Evolutionary conservation across 495 filamentous ascomycete genomes (phyloP).

Genomic region (Penicillium egyptiacum): DNA sequence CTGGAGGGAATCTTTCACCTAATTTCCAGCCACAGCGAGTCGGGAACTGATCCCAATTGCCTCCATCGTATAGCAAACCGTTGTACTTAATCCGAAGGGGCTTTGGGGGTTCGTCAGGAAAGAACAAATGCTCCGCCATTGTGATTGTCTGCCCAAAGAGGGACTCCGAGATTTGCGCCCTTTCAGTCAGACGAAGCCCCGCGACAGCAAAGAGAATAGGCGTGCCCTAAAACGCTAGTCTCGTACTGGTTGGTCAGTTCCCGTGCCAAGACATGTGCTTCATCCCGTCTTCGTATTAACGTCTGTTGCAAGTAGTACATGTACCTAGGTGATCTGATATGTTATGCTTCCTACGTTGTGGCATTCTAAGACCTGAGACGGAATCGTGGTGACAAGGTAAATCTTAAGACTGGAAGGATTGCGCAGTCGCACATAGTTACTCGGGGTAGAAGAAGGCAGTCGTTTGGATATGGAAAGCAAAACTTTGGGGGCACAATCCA

Average conservation of each 20-base stretch:
- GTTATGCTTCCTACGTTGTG: not conserved
- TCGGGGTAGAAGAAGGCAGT: not conserved
- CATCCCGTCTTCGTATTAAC: not conserved
- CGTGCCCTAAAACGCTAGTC: not conserved
- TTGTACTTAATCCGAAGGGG: not conserved
- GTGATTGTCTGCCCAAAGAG: not conserved
- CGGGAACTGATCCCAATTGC: not conserved
- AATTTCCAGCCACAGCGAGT: not conserved
- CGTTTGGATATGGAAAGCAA: not conserved
- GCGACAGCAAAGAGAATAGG: not conserved
- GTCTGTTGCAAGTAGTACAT: not conserved
- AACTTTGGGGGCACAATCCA: not conserved
- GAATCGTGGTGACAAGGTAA: not conserved
- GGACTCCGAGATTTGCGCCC: not conserved
- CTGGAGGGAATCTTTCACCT: not conserved
- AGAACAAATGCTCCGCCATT: not conserved
- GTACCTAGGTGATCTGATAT: not conserved
- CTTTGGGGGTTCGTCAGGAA: not conserved
- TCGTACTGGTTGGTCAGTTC: not conserved
- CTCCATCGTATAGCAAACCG: not conserved
- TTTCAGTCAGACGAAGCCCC: not conserved
- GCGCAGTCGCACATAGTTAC: not conserved
- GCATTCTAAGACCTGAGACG: not conserved
- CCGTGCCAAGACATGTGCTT: not conserved
- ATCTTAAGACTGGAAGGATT: not conserved